Conservation (phyloP, 495 filamentous ascomycete species). For the Aspergillus conjunctus region DNA sequence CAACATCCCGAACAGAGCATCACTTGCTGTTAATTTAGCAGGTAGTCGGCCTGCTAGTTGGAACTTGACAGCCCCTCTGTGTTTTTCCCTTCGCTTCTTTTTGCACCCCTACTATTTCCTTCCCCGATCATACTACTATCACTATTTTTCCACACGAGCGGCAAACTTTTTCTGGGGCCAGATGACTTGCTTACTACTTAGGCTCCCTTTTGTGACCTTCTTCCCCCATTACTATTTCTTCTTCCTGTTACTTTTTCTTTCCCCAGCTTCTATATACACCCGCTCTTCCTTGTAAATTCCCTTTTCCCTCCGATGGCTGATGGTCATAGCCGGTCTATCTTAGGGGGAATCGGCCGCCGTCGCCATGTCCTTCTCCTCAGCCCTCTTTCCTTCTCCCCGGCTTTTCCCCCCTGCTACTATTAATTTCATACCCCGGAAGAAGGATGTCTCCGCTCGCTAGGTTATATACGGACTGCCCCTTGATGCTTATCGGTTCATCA, state of each 20-base stretch:
- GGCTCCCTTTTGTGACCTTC: not conserved
- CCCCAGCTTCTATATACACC: not conserved
- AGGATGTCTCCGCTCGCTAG: not conserved
- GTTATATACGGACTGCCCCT: not conserved
- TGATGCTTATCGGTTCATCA: slow-evolving; percentile 1
- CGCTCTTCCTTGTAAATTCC: slow-evolving; percentile 3
- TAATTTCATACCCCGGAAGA: not conserved
- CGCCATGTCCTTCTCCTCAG: not conserved
- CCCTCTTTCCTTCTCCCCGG: not conserved
- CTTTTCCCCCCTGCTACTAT: not conserved
- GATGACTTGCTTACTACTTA: slow-evolving; percentile 20
- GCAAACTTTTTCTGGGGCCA: slow-evolving; percentile 13
- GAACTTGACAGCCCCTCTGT: slow-evolving; percentile 22
- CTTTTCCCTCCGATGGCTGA: not conserved
- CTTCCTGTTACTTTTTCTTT: not conserved
- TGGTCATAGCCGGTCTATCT: slow-evolving; percentile 1
- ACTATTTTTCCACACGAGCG: slow-evolving; percentile 10
- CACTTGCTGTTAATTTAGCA: not conserved
- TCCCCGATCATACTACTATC: not conserved
- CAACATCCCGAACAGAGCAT: not conserved
- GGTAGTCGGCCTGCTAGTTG: slow-evolving; percentile 15
- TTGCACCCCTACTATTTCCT: slow-evolving; percentile 15
- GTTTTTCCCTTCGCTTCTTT: slow-evolving; percentile 22
- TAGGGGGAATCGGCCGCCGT: not conserved
- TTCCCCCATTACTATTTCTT: not conserved